phyloP scores from a whole-genome alignment of 306 rosid species.

The Casuarina glauca region DNA sequence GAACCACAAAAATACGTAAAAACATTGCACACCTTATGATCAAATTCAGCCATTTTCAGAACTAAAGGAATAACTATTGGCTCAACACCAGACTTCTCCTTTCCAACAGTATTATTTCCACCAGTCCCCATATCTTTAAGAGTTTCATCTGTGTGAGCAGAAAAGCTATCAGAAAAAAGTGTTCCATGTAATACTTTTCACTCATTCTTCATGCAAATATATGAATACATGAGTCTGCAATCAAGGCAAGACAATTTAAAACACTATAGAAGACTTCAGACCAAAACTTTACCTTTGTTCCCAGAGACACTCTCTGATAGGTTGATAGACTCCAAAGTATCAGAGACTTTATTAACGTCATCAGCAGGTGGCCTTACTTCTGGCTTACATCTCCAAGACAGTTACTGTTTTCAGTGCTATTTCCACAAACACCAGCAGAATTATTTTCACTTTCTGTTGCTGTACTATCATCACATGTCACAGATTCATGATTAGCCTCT shows the following conservation, averaged over 20 bases:
- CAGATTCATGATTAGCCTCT: conserved; percentile 40
- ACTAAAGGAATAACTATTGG: conserved; percentile 85
- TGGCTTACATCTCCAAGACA: conserved; percentile 31
- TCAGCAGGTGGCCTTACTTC: conserved; percentile 38
- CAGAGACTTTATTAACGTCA: conserved; percentile 44
- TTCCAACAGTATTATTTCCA: conserved; percentile 34
- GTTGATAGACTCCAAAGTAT: conserved; percentile 41
- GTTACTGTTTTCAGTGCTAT: conserved; percentile 30
- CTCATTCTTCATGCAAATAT: conserved; percentile 7
- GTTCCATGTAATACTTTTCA: neutral
- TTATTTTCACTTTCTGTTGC: conserved; percentile 36
- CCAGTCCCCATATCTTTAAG: conserved; percentile 41
- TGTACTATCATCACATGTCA: conserved; percentile 43
- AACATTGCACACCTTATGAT: conserved; percentile 71
- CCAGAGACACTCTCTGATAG: conserved; percentile 39
- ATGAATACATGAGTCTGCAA: neutral
- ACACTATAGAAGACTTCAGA: conserved; percentile 15
- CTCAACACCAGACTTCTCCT: conserved; percentile 75
- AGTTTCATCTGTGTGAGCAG: conserved; percentile 53
- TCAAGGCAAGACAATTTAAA: conserved; percentile 20
- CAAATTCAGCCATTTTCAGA: conserved; percentile 94
- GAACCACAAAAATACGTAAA: conserved; percentile 12
- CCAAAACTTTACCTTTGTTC: conserved; percentile 45
- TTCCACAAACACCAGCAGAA: conserved; percentile 23
- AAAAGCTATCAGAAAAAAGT: conserved; percentile 16